These are phyloP conservation scores for Dacryopinax primogenitus DNA, from an alignment of 768 basidiomycete genomes.

Conservation along the genomic window DNA sequence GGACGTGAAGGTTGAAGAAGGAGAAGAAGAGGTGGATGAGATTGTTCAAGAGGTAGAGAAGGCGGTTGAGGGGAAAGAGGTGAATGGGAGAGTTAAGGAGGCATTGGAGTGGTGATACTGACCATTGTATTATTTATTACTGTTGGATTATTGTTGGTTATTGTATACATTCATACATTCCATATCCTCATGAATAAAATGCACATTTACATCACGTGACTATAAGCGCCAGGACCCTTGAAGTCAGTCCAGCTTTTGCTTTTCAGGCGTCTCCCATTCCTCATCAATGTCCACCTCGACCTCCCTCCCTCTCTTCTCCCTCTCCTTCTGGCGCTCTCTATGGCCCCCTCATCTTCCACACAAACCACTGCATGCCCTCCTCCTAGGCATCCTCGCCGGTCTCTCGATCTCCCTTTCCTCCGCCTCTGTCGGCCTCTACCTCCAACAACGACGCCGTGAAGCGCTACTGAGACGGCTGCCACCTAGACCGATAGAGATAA, in stretches of 20 bases:
- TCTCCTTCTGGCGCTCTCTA: constrained; percentile 7
- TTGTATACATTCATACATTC: background rate
- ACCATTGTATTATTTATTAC: background rate
- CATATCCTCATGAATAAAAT: background rate
- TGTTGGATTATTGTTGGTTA: background rate
- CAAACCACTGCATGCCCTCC: constrained; percentile 18
- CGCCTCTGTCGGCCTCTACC: constrained; percentile 46
- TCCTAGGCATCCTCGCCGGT: constrained; percentile 52
- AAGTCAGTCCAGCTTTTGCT: background rate
- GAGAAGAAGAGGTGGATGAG: background rate
- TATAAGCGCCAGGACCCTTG: background rate
- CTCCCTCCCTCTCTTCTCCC: background rate
- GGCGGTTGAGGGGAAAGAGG: constrained; percentile 1
- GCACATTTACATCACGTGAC: background rate
- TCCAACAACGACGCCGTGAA: constrained; percentile 36
- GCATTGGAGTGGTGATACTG: background rate
- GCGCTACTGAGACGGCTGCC: constrained; percentile 18
- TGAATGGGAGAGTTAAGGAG: background rate
- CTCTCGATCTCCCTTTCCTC: constrained; percentile 63
- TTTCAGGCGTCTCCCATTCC: background rate
- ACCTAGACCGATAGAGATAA: constrained; percentile 25
- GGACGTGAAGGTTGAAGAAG: constrained; percentile 2
- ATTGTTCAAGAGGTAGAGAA: constrained; percentile 6
- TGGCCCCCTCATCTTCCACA: constrained; percentile 12
- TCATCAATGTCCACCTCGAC: background rate